These are phyloP conservation scores for Entonaema liquescens DNA, from an alignment of 495 filamentous ascomycete genomes.

Conservation along the genomic window DNA sequence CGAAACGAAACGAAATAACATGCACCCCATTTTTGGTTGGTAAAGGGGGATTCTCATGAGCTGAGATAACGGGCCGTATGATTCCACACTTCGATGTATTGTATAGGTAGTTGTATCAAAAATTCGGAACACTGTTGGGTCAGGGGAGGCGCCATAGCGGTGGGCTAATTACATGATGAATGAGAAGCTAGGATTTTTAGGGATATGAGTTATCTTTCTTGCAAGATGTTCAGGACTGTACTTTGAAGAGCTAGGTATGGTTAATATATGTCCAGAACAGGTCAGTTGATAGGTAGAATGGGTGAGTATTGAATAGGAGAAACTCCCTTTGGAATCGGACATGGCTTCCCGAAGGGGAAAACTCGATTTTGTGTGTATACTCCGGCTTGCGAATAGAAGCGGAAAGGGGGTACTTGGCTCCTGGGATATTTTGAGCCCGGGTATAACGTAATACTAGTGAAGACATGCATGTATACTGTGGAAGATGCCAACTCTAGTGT, in stretches of 20 bases:
- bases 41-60: not conserved
- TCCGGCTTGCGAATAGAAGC: not conserved
- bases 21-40: not conserved
- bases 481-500: not conserved
- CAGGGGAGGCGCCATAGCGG: not conserved
- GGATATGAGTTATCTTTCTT: too few relatives aligned
- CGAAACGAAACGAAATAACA: not conserved
- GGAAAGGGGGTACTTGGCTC: not conserved
- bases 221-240: too few relatives aligned
- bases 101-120: conserved; percentile 1
- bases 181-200: not conserved
- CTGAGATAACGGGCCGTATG: not conserved
- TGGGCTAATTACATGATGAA: not conserved
- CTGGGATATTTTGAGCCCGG: not conserved
- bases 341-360: not conserved
- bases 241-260: too few relatives aligned
- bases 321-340: not conserved
- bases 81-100: conserved; percentile 1
- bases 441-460: not conserved
- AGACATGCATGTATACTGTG: too few relatives aligned
- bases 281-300: too few relatives aligned
- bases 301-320: not conserved
- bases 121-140: not conserved
- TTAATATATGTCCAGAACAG: too few relatives aligned
- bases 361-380: not conserved